A percentile compares a stretch with the other conserved stretches of the same genome.
phyloP scores from a whole-genome alignment of 805 yeast species.

The Scheffersomyces amazonensis region DNA sequence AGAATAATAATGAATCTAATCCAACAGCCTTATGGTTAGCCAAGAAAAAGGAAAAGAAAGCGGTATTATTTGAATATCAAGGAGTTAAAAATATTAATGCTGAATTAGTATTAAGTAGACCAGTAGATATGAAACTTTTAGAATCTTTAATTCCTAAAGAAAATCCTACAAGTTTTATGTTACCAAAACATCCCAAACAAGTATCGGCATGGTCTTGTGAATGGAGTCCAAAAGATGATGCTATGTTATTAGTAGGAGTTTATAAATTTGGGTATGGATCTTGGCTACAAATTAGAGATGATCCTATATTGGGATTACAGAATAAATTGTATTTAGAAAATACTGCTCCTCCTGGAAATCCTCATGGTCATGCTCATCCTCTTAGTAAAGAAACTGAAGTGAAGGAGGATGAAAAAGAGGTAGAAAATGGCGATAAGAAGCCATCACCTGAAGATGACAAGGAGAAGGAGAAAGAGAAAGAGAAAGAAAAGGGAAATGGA shows the following conservation, averaged over 20 bases:
- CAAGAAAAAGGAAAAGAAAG: conserved; percentile 82
- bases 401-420: conserved; percentile 19
- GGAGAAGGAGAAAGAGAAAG: conserved; percentile 1
- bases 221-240: conserved; percentile 84
- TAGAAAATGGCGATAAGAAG: conserved; percentile 15
- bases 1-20: conserved; percentile 41
- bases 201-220: conserved; percentile 90
- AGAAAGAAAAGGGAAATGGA: conserved; percentile 9
- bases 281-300: conserved; percentile 93
- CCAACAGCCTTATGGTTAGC: conserved; percentile 54
- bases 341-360: conserved; percentile 2
- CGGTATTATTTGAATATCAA: conserved; percentile 81
- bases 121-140: conserved; percentile 74
- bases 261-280: conserved; percentile 94
- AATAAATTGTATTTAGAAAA: conserved; percentile 75
- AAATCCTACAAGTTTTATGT: conserved; percentile 57
- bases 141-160: conserved; percentile 50
- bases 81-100: conserved; percentile 91
- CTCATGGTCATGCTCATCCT: neutral
- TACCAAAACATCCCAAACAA: conserved; percentile 65
- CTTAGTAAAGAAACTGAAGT: conserved; percentile 7
- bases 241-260: conserved; percentile 82
- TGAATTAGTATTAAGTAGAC: conserved; percentile 78
- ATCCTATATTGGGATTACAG: conserved; percentile 82
- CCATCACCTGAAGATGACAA: too few species aligned